Evolutionary conservation across 2,329 filamentous ascomycete species (phyloP), one percentile per base, ranked within the genome.

Genomic region (Cladophialophora immunda): DNA sequence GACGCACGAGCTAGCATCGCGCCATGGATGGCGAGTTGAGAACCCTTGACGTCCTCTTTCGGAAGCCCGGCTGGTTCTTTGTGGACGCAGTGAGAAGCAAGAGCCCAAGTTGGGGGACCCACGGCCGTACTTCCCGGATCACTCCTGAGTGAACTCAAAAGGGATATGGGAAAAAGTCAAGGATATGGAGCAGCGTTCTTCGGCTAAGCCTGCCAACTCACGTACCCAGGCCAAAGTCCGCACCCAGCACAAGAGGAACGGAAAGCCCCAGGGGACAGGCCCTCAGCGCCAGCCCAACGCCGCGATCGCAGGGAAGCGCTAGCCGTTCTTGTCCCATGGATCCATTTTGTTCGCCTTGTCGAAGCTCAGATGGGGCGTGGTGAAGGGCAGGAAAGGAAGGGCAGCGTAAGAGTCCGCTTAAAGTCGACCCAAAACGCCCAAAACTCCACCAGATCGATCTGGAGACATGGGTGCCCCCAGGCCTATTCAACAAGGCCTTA

Each of bases 361-460:
- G 30, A 38, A 58, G 36, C n/a, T 38, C 61, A 30, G 50, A 54
- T 58, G 61, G 54, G 64, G 53, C 53, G 13, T 53, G 38, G 47
- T 61, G 34, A 64, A 62, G 56, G 56, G 65, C 59, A 67, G 62
- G n/a, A 68, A 53, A 68, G 58, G 41, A 65, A 64, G 50, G 54
- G 62, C 52, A 67, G 59, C 27, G 56, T 56, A 41, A 47, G 30
- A 61, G 58, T 29, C 30, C 45, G 34, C 58, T 36, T 50, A 50
- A 25, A 25, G 19, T 50, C 45, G 45, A 50, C 45, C 47, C 56
- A 58, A 66, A 52, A 63, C 58, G 65, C 68, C 62, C 45, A 50
- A 65, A 47, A 41, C 63, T 66, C 68, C 68, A 70, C 68, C 59
- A 41, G 65, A 68, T 70, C 68, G 68, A 70, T 70, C 68, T 62